Percentiles rank a stretch among this genome's conserved stretches.
phyloP scores from a whole-genome alignment of 2,329 filamentous ascomycete species.

The Zelopaecilomyces penicillatus region DNA sequence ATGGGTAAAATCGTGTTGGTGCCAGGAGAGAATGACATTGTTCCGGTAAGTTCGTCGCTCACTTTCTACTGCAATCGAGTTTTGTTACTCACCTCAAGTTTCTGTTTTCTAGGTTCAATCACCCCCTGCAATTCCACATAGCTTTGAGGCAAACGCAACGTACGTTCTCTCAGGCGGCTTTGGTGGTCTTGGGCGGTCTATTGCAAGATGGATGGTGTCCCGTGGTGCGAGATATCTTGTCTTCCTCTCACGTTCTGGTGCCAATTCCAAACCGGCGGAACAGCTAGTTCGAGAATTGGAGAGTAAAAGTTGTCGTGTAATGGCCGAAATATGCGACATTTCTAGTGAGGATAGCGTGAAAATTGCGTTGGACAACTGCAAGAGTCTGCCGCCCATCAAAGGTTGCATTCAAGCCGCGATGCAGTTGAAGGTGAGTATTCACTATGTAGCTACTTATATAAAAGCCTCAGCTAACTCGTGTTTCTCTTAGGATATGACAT shows the following conservation, averaged over 20 bases:
- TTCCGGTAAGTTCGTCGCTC: conserved; percentile 3
- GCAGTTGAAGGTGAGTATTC: not conserved
- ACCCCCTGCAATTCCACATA: not conserved
- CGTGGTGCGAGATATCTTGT: conserved; percentile 19
- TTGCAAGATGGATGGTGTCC: conserved; percentile 12
- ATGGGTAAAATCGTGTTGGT: not conserved
- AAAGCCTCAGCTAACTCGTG: too few relatives aligned
- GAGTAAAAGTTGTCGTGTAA: conserved; percentile 6
- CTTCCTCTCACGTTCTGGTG: conserved; percentile 20
- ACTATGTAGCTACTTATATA: too few relatives aligned
- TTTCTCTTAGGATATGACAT: conserved; percentile 17
- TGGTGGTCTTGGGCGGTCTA: conserved; percentile 15
- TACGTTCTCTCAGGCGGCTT: conserved; percentile 18
- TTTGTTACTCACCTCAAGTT: too few relatives aligned
- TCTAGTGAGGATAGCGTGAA: conserved; percentile 3
- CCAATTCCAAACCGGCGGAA: conserved; percentile 9
- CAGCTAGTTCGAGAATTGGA: conserved; percentile 10
- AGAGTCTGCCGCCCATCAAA: conserved; percentile 13
- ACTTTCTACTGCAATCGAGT: too few relatives aligned
- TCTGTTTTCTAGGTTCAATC: too few relatives aligned
- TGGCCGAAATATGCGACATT: conserved; percentile 12
- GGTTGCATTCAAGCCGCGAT: conserved; percentile 22
- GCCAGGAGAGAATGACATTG: not conserved
- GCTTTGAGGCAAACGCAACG: conserved; percentile 3
- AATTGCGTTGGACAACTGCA: conserved; percentile 7